Base-by-base conservation (phyloP, 2,329 filamentous ascomycete genomes). In the Grosmannia clavigera region DNA sequence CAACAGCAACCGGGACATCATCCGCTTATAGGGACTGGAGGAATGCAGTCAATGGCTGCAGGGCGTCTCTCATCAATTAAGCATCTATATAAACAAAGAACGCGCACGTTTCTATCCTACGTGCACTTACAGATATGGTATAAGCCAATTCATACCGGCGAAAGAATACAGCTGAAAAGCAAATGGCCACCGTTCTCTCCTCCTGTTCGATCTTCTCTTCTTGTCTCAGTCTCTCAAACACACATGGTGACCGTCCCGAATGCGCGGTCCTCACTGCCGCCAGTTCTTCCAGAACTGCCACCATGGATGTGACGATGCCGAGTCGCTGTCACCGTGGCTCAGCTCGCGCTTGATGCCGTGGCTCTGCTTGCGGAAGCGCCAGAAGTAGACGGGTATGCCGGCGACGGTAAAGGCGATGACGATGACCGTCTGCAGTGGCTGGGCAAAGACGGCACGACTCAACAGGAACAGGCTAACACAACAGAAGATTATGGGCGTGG, bases 401-500 rank as follows among this genome's bases (percentile, higher is more conserved):
- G 84, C 86, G 5, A 87, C 77, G 62, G 96, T 88, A 68, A 97
- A 99, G 0, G 77, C 85, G 6, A 96, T 77, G 9, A 99, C 94
- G 27, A 92, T 83, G 29, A 96, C 70, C 0, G 92, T 96, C 78
- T 99, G 92, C 58, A 95, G 67, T 5, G 94, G 94, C 73, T 96
- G 86, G 38, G 91, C 88, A 69, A 99, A 94, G 16, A 97, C 85
- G 3, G 92, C 91, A 57, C 94, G 80, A 68, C 85, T 92, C 51
- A 99, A 81, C 65, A 99, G 73, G 70, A 99, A 99, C 65, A 99
- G 73, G 70, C 90, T 95, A 48, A 99, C 94, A 69, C 94, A 99
- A 80, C 94, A 99, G 71, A 99, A 99, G 60, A 96, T 92, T 65
- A 99, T 92, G 12, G 94, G 94, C 2, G 94, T 99, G 0, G 87